phyloP scores from a whole-genome alignment of 202 grass and related monocot genomes.

The Bolboschoenoplectus hybrid region DNA sequence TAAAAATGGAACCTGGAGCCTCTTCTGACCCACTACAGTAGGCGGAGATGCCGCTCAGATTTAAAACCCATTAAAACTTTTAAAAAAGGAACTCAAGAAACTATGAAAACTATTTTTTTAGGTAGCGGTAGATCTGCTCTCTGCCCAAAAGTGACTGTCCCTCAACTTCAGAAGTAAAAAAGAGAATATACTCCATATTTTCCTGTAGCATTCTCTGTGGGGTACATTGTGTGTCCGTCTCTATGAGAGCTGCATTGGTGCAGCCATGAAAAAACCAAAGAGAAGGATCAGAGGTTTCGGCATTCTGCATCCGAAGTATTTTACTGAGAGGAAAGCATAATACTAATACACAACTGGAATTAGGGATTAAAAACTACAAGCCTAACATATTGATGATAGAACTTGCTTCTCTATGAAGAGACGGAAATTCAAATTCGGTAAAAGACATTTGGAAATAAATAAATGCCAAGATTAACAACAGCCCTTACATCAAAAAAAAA shows the following conservation, averaged over 20 bases:
- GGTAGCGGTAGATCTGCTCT: constrained; percentile 15
- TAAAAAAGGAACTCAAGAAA: not conserved
- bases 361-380: too few species aligned
- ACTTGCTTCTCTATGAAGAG: too few species aligned
- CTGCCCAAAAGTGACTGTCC: not conserved
- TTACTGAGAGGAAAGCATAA: too few species aligned
- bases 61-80: not conserved
- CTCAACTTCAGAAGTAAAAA: not conserved
- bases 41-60: constrained; percentile 33
- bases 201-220: not conserved
- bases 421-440: too few species aligned
- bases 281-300: too few species aligned
- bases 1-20: not conserved
- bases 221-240: not conserved
- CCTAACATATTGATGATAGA: too few species aligned
- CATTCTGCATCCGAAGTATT: too few species aligned
- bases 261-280: too few species aligned
- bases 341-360: too few species aligned
- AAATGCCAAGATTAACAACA: too few species aligned
- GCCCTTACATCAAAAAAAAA: too few species aligned
- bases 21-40: constrained; percentile 32
- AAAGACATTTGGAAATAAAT: too few species aligned
- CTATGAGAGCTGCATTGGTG: not conserved
- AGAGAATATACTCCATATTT: not conserved
- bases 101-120: not conserved